These are phyloP conservation scores for Ramaria rubella DNA, from an alignment of 768 basidiomycete species.

Conservation along the genomic window DNA sequence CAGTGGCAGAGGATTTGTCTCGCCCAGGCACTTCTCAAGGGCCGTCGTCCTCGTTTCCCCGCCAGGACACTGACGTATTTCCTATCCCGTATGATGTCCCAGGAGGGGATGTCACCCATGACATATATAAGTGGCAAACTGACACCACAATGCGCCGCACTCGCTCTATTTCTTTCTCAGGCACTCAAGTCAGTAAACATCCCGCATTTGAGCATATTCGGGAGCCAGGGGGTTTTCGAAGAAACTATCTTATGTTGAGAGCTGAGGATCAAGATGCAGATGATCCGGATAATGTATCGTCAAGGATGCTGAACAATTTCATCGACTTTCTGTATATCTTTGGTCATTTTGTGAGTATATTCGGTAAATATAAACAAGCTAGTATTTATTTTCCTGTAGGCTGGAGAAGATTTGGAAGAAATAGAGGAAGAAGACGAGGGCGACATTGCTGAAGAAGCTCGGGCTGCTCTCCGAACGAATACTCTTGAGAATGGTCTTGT, in stretches of 20 bases:
- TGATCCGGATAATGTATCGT: slow-evolving; percentile 32
- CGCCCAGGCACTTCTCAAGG: slow-evolving; percentile 17
- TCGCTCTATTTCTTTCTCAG: slow-evolving; percentile 67
- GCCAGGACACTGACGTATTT: slow-evolving; percentile 62
- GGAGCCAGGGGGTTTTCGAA: slow-evolving; percentile 90
- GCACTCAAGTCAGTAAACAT: slow-evolving; percentile 38
- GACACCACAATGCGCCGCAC: slow-evolving; percentile 53
- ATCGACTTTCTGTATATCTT: slow-evolving; percentile 93
- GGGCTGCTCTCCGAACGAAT: slow-evolving; percentile 17
- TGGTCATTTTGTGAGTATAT: slow-evolving; percentile 82
- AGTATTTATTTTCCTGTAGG: slow-evolving; percentile 38
- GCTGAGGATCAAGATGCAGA: slow-evolving; percentile 60
- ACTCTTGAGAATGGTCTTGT: slow-evolving; percentile 3
- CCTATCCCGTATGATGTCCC: slow-evolving; percentile 84
- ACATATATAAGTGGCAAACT: slow-evolving; percentile 92
- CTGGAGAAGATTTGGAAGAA: slow-evolving; percentile 84
- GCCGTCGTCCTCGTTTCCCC: slow-evolving; percentile 20
- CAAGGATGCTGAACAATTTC: slow-evolving; percentile 70
- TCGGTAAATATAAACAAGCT: neutral
- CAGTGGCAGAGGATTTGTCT: slow-evolving; percentile 24
- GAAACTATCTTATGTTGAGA: slow-evolving; percentile 75
- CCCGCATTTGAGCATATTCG: slow-evolving; percentile 90
- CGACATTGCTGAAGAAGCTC: slow-evolving; percentile 54
- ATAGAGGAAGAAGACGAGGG: slow-evolving; percentile 74
- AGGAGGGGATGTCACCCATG: slow-evolving; percentile 89